Base-by-base conservation (phyloP, 257 asterid species). In the Jasminum sambac region DNA sequence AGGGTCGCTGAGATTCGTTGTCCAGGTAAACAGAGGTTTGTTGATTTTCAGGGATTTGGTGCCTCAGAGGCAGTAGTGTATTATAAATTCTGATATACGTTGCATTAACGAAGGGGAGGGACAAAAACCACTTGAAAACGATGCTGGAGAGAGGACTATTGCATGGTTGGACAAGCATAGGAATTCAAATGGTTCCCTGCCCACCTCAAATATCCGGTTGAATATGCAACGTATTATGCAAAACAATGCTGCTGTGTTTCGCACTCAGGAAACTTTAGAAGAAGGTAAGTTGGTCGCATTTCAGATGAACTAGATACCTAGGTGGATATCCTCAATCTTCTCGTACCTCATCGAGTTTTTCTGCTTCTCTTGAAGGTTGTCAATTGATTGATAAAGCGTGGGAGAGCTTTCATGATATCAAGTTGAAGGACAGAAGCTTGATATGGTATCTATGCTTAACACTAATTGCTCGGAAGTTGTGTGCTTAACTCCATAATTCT, bases 161-260 rank as follows among this genome's bases (percentile, higher is more conserved):
- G 89, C 90, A 62, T 95, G 99, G 99, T 78, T 95, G 86, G 97
- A 95, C 90, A 90, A 90, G 85, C 83, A 91, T 38, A 87, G 99
- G 60, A 85, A 95, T 79, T 88, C 99, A 64, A 88, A 88, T 72
- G 99, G 99, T 69, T 87, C 96, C 65, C 79, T 84, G 76, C 96
- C 98, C 60, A 95, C 99, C 68, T 91, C 98, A 62, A 82, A 90
- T 34, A 88, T 95, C 70, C 86, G 99, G 66, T 76, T 95, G 85
- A 87, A 95, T 74, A 91, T 91, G 99, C 99, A 95, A 74, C 85
- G 97, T 61, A 65, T 90, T 57, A 91, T 95, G 99, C 99, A 95
- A 82, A 95, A 74, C 78, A 95, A 95, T 87, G 98, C 98, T 67
- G 99, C 99, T 73, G 99, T 95, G 46, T 95, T 95, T 76, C 92